Conservation (phyloP, 78 protist genomes). For the Diacronema lutheri region DNA sequence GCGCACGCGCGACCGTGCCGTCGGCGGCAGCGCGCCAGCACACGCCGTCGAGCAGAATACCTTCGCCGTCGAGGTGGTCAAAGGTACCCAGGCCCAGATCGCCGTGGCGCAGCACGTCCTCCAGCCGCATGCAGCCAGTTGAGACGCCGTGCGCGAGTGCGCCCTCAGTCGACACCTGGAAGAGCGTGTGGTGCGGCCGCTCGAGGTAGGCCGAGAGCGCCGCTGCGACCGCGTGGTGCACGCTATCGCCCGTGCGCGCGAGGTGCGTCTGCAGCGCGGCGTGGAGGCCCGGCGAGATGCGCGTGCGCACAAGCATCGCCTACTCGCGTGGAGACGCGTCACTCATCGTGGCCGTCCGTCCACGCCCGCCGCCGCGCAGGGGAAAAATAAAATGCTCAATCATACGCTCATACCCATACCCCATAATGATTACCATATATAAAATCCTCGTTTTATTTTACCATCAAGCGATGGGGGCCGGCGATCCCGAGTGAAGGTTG, state of each 20-base stretch:
- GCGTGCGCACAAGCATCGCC: too few relatives aligned
- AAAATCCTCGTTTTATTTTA: too few relatives aligned
- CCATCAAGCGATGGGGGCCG: too few relatives aligned
- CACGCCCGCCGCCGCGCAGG: too few relatives aligned
- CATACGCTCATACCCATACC: too few relatives aligned
- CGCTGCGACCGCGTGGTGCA: neutral
- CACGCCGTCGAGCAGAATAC: neutral
- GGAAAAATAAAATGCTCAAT: too few relatives aligned
- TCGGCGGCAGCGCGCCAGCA: neutral
- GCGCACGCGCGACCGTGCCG: neutral
- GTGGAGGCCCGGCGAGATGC: too few relatives aligned
- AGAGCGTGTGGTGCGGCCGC: neutral
- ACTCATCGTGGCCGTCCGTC: too few relatives aligned
- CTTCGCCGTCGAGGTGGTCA: neutral
- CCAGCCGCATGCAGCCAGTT: neutral
- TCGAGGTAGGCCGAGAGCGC: constrained; percentile 4
- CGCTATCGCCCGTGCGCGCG: neutral
- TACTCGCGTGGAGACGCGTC: too few relatives aligned
- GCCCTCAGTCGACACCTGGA: neutral
- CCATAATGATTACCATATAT: too few relatives aligned
- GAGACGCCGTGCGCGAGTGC: neutral
- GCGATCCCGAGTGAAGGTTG: too few relatives aligned
- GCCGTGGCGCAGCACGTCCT: neutral
- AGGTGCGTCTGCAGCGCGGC: neutral
- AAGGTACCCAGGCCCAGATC: neutral